Evolutionary conservation across 495 filamentous ascomycete genomes (phyloP).

Genomic region (Annulohypoxylon stygium): DNA sequence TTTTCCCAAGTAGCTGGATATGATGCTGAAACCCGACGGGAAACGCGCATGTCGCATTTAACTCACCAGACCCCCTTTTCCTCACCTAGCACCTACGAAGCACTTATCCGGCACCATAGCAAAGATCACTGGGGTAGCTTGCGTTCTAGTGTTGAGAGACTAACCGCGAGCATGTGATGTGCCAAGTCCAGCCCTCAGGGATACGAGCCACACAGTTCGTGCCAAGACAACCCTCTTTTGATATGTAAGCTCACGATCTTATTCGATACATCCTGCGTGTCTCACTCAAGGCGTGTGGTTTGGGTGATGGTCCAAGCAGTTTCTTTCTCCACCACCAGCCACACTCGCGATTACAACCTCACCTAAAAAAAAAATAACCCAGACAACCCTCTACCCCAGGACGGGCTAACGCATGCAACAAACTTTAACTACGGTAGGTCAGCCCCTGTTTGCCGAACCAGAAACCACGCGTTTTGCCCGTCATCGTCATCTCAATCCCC

Average conservation of each 20-base stretch:
- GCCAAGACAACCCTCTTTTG: constrained; percentile 30
- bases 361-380: constrained; percentile 23
- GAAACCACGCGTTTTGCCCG: constrained; percentile 27
- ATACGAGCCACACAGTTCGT: constrained; percentile 47
- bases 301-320: constrained; percentile 16
- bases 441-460: constrained; percentile 33
- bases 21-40: constrained; percentile 24
- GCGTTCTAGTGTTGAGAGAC: constrained; percentile 23
- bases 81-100: not conserved
- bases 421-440: constrained; percentile 34
- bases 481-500: constrained; percentile 15
- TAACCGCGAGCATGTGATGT: constrained; percentile 45
- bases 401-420: constrained; percentile 40
- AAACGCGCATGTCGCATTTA: constrained; percentile 24
- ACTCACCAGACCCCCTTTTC: constrained; percentile 46
- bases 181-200: constrained; percentile 43
- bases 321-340: constrained; percentile 40
- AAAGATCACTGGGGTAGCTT: constrained; percentile 36
- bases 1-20: constrained; percentile 10
- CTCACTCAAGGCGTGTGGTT: constrained; percentile 27
- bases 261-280: constrained; percentile 30
- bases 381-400: constrained; percentile 26
- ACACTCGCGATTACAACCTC: constrained; percentile 29
- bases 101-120: constrained; percentile 17
- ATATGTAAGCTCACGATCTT: constrained; percentile 26